phyloP scores from a whole-genome alignment of 768 basidiomycete genomes.

The Suillus discolor region DNA sequence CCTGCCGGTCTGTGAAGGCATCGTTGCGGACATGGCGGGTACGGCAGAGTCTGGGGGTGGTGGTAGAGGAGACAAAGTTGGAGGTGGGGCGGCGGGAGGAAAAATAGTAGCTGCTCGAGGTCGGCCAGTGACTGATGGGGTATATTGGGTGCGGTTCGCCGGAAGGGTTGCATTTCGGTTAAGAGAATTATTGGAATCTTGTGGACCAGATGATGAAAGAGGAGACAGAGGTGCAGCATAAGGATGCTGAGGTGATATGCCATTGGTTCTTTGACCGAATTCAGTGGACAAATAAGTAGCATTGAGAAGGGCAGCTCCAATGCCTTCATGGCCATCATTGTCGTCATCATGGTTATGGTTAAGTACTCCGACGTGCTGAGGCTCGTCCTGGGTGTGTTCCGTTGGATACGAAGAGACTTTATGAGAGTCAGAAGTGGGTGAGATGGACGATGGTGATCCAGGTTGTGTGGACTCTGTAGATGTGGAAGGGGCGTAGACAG shows the following conservation, averaged over 20 bases:
- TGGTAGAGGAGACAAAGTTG: constrained; percentile 59
- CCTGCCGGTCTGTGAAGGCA: constrained; percentile 33
- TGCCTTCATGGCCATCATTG: constrained; percentile 43
- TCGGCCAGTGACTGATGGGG: constrained; percentile 34
- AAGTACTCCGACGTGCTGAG: constrained; percentile 18
- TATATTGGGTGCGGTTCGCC: constrained; percentile 29
- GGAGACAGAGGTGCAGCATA: constrained; percentile 43
- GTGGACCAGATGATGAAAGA: constrained; percentile 17
- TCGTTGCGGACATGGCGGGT: constrained; percentile 28
- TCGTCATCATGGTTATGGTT: constrained; percentile 30
- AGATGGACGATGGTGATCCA: constrained; percentile 37
- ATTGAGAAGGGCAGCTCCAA: constrained; percentile 48
- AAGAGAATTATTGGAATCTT: constrained; percentile 21
- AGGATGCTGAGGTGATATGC: constrained; percentile 41
- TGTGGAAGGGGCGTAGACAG: constrained; percentile 46
- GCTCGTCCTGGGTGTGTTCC: constrained; percentile 41
- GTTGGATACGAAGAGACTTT: constrained; percentile 48
- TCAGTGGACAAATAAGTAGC: constrained; percentile 33
- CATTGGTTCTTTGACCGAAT: constrained; percentile 13
- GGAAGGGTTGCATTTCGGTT: constrained; percentile 40
- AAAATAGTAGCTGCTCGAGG: constrained; percentile 61
- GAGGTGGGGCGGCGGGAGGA: constrained; percentile 68
- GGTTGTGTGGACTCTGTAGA: constrained; percentile 39
- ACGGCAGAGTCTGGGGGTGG: constrained; percentile 46
- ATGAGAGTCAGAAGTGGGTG: constrained; percentile 51